Evolutionary conservation across 495 filamentous ascomycete genomes (phyloP), one percentile per base, ranked within the genome.

Genomic region (Daldinia loculata): DNA sequence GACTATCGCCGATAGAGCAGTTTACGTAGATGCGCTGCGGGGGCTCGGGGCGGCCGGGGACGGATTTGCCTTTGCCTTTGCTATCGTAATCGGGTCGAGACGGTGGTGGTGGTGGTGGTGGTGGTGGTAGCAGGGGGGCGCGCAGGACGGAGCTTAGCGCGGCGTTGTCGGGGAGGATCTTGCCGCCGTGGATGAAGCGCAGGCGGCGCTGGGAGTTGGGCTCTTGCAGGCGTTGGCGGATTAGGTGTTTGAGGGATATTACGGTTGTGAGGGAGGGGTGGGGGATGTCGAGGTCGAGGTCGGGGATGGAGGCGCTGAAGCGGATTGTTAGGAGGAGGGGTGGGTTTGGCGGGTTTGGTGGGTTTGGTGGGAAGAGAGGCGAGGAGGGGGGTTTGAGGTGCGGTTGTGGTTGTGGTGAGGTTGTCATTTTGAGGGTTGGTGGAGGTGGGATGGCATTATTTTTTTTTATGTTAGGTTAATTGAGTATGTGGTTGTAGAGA

Each of bases 181-280:
- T 92, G 65, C 95, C 95, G 61, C 89, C 82, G 80, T 97, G 89
- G 78, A 98, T 97, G 63, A 98, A 89, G 60, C 94, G 91, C 14
- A 98, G 87, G 15, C 91, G 88, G 65, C 87, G 89, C 6, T 84
- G 81, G 19, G 80, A 85, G 57, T 91, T 86, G 51, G 84, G 74
- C 11, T 81, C 65, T 6, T 91, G 87, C 19, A 97, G 90, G 12
- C 89, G 85, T 11, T 84, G 75, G 60, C 95, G 93, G 80, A 99
- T 93, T 17, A 91, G 84, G 70, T 89, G 91, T 76, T 94, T 97
- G 34, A 97, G 86, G 0, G 90, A 86, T 51, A 91, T 84, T 62
- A 90, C 85, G 53, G 92, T 91, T 22, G 91, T 95, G 22, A 81
- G 85, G 36, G 83, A 74, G 4, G 94, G 91, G 17, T 78, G 79